Evolutionary conservation across 768 basidiomycete species (phyloP), one percentile per base, ranked within the genome.

Genomic region (Auriscalpium microsporum): DNA sequence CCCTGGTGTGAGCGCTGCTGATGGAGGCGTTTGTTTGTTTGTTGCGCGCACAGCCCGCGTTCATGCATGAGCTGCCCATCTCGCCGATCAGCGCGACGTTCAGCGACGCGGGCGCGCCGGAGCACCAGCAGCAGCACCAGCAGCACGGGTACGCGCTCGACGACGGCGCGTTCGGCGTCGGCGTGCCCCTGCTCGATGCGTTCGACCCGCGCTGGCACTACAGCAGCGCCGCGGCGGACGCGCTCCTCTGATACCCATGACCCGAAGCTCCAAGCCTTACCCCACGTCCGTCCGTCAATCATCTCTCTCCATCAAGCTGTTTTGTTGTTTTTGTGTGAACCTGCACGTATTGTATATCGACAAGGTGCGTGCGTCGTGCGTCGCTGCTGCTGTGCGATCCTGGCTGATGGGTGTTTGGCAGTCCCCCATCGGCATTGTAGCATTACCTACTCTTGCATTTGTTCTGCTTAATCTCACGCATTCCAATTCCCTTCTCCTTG

Each of bases 31-130:
- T 21, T 21, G 21, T 21, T 21, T 21, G 21, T 21, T 3, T 21
- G 21, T 21, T 9, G 23, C 40, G 38, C 17, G 21, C 56, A 35
- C 59, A 60, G 61, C 36, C 61, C 37, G 48, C 55, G 6, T 59
- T 55, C 37, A 54, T 60, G 19, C 58, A 56, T 42, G 61, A 62
- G n/a, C 53, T 62, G n/a, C 61, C 61, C 21, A 62, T 62, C 53
- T 62, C 61, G n/a, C 61, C 61, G n/a, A 50, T 62, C 50, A 62
- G 61, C 37, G 58, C 58, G 44, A 60, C 54, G 23, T 62, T 60
- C 51, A 57, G 61, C 42, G 61, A 62, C 28, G 51, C 44, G 16
- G 56, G 28, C 4, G 28, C 28, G 28, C 28, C 28, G 28, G 28
- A 28, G 28, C 21, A 21, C 21, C 21, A n/a, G n/a, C n/a, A n/a